Base-by-base conservation (phyloP, 2,329 filamentous ascomycete genomes). In the Aspergillus ruber region DNA sequence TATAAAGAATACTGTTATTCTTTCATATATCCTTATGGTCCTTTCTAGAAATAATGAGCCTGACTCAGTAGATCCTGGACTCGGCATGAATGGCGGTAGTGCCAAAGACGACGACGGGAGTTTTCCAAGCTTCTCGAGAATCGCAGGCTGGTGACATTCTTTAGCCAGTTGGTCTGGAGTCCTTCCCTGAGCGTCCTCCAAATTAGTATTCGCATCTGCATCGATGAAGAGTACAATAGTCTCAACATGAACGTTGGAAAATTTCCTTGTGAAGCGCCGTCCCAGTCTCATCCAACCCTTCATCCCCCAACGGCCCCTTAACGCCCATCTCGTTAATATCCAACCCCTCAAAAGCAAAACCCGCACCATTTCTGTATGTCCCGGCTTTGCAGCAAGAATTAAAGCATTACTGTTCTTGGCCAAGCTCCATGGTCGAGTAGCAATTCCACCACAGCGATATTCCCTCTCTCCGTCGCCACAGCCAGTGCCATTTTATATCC, bases 251-350 rank as follows among this genome's bases (percentile, higher is more conserved):
- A 23, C 44, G 6, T 44, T 7, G 4, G 9, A n/a, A 20, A 33
- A 42, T 36, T 25, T 44, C 48, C 6, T 43, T 23, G 29, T 50
- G 48, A 32, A 50, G 44, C 13, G 48, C 20, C 5, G 20, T 46
- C 18, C 44, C 47, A 40, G 44, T 50, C 5, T 41, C 25, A 17
- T 44, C 40, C 27, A 25, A 18, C 9, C 17, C 6, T 7, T 50
- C 48, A 20, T 40, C 44, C 12, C 44, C 48, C 2, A 35, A 4
- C 7, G 33, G 48, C 6, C 44, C 43, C 17, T 43, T 10, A 8
- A 36, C 40, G 10, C 44, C 44, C 12, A 44, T 27, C 23, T 50
- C 40, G 38, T 50, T 32, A 6, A 50, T 46, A 46, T 50, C 44
- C 15, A 44, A 32, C 8, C 44, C 48, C 44, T 46, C 12, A 12